Evolutionary conservation across 768 basidiomycete species (phyloP).

Genomic region (Pleurotus cornucopiae): DNA sequence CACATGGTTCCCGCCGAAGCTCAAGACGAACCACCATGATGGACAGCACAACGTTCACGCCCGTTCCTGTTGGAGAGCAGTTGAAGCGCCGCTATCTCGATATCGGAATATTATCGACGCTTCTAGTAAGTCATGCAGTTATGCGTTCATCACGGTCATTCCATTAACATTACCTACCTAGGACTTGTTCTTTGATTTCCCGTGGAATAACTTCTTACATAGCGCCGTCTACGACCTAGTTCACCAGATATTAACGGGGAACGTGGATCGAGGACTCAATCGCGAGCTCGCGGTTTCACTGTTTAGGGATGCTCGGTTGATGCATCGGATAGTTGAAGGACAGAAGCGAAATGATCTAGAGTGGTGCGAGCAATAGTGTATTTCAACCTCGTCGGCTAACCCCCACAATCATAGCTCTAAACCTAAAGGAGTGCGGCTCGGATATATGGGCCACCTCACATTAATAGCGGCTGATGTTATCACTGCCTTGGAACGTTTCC

Average conservation of each 20-base stretch:
- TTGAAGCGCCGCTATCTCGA: constrained; percentile 80
- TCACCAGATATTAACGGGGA: constrained; percentile 91
- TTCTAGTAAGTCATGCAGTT: constrained; percentile 59
- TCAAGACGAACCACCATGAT: constrained; percentile 41
- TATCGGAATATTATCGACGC: constrained; percentile 63
- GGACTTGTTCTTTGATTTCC: constrained; percentile 95
- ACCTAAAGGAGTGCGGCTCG: constrained; percentile 76
- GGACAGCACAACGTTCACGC: constrained; percentile 27
- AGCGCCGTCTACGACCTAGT: constrained; percentile 94
- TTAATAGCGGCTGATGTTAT: constrained; percentile 95
- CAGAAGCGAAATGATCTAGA: constrained; percentile 76
- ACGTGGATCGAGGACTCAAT: constrained; percentile 78
- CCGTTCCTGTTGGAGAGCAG: constrained; percentile 65
- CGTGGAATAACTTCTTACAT: constrained; percentile 97
- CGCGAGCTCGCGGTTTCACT: constrained; percentile 79
- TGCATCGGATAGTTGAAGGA: constrained; percentile 84
- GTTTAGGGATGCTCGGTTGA: constrained; percentile 81
- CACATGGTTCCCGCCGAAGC: constrained; percentile 49
- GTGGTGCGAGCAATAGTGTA: constrained; percentile 39
- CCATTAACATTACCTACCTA: constrained; percentile 23
- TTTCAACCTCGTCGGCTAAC: neutral
- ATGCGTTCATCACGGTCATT: neutral
- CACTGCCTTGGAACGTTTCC: constrained; percentile 83
- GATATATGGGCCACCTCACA: constrained; percentile 96
- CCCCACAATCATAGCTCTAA: constrained; percentile 41